Base-by-base conservation (phyloP, 768 basidiomycete species). In the Leccinum boreale region DNA sequence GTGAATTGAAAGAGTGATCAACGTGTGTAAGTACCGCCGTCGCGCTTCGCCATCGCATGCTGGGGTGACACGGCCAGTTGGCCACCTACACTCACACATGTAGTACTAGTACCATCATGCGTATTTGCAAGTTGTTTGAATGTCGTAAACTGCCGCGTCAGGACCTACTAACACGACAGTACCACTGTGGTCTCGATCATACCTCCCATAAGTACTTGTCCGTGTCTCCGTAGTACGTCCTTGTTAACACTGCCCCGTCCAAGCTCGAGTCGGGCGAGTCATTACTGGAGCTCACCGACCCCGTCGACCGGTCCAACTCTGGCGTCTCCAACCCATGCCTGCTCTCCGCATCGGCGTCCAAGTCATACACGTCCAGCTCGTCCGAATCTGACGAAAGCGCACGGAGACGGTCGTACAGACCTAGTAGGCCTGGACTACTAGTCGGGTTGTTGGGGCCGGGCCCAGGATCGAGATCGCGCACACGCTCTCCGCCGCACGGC, bases 191-290 rank as follows among this genome's bases (percentile, higher is more conserved):
- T 24, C 45, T 19, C 45, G 5, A 36, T 36, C 36, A 39, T 39
- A 39, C 17, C 9, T n/a, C 17, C 36, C 17, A 15, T 39, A 39
- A 17, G 17, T n/a, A 39, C n/a, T 42, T 19, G 39, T 42, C n/a
- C 5, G n/a, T 42, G n/a, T 42, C n/a, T 42, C 8, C 46, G 24
- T 48, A 23, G 24, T 48, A 23, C 3, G 10, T 24, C 23, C 23
- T 14, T 17, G 24, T 48, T 8, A 19, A 11, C 8, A 14, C 15
- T 2, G 11, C 8, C 6, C 31, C 31, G 24, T 59, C 59, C 19
- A 53, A 52, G 4, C 56, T 59, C 26, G 56, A 28, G 11, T 52
- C 58, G 7, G 50, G 50, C 21, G 58, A 36, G 14, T 42, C 42
- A 10, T 19, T 19, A 44, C 19, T 44, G 42, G 19, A 44, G 42